phyloP scores from a whole-genome alignment of 495 filamentous ascomycete genomes.

The Talaromyces ruber region DNA sequence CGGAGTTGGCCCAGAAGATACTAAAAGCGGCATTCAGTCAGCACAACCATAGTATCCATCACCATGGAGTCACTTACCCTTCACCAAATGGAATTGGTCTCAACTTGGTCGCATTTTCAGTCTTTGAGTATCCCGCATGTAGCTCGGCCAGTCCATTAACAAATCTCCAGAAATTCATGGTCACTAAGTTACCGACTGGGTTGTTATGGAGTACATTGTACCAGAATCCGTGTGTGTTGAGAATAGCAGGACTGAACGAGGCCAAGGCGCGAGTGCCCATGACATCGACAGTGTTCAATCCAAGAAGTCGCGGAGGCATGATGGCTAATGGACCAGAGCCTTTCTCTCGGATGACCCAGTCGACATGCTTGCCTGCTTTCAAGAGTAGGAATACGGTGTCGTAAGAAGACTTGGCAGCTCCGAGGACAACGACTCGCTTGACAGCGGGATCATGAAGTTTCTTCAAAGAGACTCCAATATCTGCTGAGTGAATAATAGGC shows the following conservation, averaged over 20 bases:
- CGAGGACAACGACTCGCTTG: slow-evolving; percentile 12
- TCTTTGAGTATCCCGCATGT: background rate
- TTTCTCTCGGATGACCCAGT: slow-evolving; percentile 66
- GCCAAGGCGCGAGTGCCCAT: slow-evolving; percentile 8
- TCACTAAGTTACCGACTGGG: background rate
- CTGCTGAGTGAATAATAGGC: slow-evolving; percentile 7
- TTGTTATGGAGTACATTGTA: slow-evolving; percentile 10
- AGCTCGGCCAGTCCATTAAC: background rate
- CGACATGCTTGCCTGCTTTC: slow-evolving; percentile 39
- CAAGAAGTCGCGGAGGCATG: slow-evolving; percentile 6
- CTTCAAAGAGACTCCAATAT: background rate
- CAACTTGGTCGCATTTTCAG: background rate
- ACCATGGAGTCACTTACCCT: background rate
- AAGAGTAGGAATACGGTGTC: slow-evolving; percentile 15
- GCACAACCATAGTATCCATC: background rate
- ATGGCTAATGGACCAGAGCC: slow-evolving; percentile 46
- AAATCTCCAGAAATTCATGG: background rate
- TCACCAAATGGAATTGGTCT: slow-evolving; percentile 1
- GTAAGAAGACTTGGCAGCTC: slow-evolving; percentile 20
- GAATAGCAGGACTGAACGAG: slow-evolving; percentile 12
- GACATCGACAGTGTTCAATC: slow-evolving; percentile 8
- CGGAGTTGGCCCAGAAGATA: slow-evolving; percentile 29
- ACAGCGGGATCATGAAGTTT: background rate
- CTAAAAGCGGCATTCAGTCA: slow-evolving; percentile 6
- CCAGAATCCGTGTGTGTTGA: slow-evolving; percentile 9